Evolutionary conservation across 441 rosid species (phyloP), one percentile per base, ranked within the genome.

Genomic region (Jatropha multifida): DNA sequence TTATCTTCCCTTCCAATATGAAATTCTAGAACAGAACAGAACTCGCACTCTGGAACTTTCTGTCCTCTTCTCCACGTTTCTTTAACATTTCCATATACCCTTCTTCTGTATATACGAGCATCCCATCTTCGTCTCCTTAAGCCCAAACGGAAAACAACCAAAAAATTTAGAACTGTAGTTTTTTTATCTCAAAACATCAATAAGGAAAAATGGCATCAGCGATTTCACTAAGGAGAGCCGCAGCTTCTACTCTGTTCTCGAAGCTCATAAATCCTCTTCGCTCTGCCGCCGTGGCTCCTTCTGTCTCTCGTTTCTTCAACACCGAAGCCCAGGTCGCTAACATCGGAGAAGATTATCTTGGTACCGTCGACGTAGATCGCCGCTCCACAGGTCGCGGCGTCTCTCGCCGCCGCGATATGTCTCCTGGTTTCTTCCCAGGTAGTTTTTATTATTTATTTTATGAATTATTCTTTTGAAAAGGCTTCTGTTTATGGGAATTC

Each of bases 271-370:
- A n/a, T 26, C 73, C 83, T 5, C 3, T 85, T 3, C 78, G 84
- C 55, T 59, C 81, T 1, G 72, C 70, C 32, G 17, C 74, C 40
- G 56, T 4, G 18, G 68, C 54, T 44, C 78, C 83, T 4, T 42
- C 76, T n/a, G 55, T 11, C 1, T 59, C 69, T 17, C 86, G 85
- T 64, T 80, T 81, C 63, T 83, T 85, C 79, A 80, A 69, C 80
- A 68, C 89, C 32, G 38, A 74, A 2, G 18, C 85, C 40, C 77
- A 41, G 23, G 51, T 81, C 65, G 26, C 77, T 41, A 72, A 64
- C 58, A 0, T 44, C 18, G 73, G 48, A 5, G 75, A 44, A 0
- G 75, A 64, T 37, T 82, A 79, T 40, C 70, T 0, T 3, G 52
- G 54, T 20, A 60, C 60, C 44, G 44, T 18, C 37, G 65, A 71